Percentiles rank a stretch among this genome's conserved stretches.
phyloP scores from a whole-genome alignment of 2,329 filamentous ascomycete genomes.

The Monilinia polystroma region DNA sequence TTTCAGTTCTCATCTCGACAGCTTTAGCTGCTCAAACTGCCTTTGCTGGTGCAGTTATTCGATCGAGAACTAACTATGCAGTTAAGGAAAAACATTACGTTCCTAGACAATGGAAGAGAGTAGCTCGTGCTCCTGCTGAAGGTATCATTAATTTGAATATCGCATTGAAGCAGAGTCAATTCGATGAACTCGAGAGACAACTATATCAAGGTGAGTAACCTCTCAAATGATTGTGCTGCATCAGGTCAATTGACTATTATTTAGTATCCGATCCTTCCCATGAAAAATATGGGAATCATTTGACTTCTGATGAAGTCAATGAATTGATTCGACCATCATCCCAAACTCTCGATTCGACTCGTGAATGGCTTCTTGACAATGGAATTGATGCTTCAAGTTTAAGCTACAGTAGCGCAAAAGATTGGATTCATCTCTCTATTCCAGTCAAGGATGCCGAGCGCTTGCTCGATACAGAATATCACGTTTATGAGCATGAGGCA shows the following conservation, averaged over 20 bases:
- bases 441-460: conserved; percentile 52
- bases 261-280: conserved; percentile 54
- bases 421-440: conserved; percentile 56
- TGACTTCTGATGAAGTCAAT: conserved; percentile 52
- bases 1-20: conserved; percentile 20
- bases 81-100: conserved; percentile 57
- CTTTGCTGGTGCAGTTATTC: conserved; percentile 19
- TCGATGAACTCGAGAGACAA: conserved; percentile 55
- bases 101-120: conserved; percentile 51
- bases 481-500: conserved; percentile 53
- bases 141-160: conserved; percentile 56
- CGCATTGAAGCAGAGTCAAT: conserved; percentile 57
- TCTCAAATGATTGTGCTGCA: neutral
- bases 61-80: conserved; percentile 42
- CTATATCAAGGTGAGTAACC: conserved; percentile 48
- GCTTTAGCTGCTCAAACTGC: conserved; percentile 24
- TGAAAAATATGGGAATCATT: conserved; percentile 54
- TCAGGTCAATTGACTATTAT: neutral
- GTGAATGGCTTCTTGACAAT: conserved; percentile 56
- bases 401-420: conserved; percentile 52
- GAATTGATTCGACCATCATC: conserved; percentile 53
- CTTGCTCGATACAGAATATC: conserved; percentile 53
- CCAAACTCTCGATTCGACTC: conserved; percentile 52
- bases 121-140: conserved; percentile 48
- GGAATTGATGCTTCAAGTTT: conserved; percentile 46